phyloP scores from a whole-genome alignment of 2,329 filamentous ascomycete genomes.

The Cladosporium sp. region DNA sequence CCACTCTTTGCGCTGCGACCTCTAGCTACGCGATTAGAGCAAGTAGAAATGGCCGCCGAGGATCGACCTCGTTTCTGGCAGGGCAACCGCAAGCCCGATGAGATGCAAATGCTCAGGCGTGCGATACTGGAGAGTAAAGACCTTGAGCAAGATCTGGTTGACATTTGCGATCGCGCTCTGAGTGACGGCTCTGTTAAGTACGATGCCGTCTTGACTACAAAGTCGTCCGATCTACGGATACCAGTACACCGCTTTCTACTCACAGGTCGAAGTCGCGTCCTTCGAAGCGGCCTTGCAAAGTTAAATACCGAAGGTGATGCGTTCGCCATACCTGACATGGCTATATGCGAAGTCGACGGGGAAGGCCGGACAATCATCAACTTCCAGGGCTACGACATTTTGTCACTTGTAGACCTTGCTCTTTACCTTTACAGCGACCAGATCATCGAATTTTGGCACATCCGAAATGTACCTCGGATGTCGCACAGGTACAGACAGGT shows the following conservation, averaged over 20 bases:
- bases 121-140: constrained; percentile 64
- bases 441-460: constrained; percentile 83
- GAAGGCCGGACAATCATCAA: constrained; percentile 59
- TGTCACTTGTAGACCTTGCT: constrained; percentile 76
- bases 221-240: constrained; percentile 67
- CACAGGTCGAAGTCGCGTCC: constrained; percentile 67
- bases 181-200: constrained; percentile 46
- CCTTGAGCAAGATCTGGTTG: constrained; percentile 62
- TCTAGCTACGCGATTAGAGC: constrained; percentile 43
- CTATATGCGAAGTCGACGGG: constrained; percentile 56
- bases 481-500: constrained; percentile 76
- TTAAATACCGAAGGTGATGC: constrained; percentile 54
- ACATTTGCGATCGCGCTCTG: constrained; percentile 38
- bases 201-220: constrained; percentile 52
- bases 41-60: constrained; percentile 36
- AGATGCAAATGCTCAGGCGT: constrained; percentile 54
- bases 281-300: constrained; percentile 63
- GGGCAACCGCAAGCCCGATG: constrained; percentile 45
- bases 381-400: constrained; percentile 71
- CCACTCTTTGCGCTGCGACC: constrained; percentile 67
- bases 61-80: constrained; percentile 51
- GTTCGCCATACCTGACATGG: constrained; percentile 60
- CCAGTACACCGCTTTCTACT: constrained; percentile 84
- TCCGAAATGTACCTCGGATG: constrained; percentile 63
- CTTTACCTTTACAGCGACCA: constrained; percentile 80